A percentile compares a stretch with the other conserved stretches of the same genome.
These are phyloP conservation scores for Metarhizium sp. DNA, from an alignment of 2,329 filamentous ascomycete genomes.

Conservation along the genomic window DNA sequence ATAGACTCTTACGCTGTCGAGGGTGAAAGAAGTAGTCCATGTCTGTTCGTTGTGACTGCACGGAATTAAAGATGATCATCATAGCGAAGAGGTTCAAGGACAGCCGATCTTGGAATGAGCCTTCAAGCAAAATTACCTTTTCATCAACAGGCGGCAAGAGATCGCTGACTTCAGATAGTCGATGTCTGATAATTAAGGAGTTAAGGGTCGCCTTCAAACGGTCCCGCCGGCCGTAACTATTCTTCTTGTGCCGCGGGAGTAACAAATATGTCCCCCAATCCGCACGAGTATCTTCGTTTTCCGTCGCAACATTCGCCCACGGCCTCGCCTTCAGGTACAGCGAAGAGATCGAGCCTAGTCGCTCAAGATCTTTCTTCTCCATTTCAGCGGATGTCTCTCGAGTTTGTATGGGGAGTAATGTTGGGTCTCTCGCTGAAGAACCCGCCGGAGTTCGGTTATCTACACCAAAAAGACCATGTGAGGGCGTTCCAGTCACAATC, in stretches of 20 bases:
- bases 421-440: not conserved
- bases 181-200: slow-evolving; percentile 73
- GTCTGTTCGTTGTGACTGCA: slow-evolving; percentile 78
- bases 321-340: slow-evolving; percentile 70
- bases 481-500: slow-evolving; percentile 87
- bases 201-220: slow-evolving; percentile 64
- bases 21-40: slow-evolving; percentile 84
- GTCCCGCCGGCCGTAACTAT: slow-evolving; percentile 46
- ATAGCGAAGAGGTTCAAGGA: slow-evolving; percentile 79
- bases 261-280: slow-evolving; percentile 69
- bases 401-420: slow-evolving; percentile 11
- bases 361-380: slow-evolving; percentile 55
- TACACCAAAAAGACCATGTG: slow-evolving; percentile 70
- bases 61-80: slow-evolving; percentile 74
- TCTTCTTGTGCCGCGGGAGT: slow-evolving; percentile 40
- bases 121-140: slow-evolving; percentile 63
- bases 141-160: slow-evolving; percentile 66
- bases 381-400: slow-evolving; percentile 32
- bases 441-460: slow-evolving; percentile 8
- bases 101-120: slow-evolving; percentile 75
- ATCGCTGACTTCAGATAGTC: slow-evolving; percentile 57
- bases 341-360: slow-evolving; percentile 54
- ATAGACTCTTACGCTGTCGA: slow-evolving; percentile 56
- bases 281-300: slow-evolving; percentile 47
- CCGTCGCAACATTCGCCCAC: slow-evolving; percentile 56